These are phyloP conservation scores for Lachancea mirantina DNA, from an alignment of 805 yeast species.

Conservation along the genomic window DNA sequence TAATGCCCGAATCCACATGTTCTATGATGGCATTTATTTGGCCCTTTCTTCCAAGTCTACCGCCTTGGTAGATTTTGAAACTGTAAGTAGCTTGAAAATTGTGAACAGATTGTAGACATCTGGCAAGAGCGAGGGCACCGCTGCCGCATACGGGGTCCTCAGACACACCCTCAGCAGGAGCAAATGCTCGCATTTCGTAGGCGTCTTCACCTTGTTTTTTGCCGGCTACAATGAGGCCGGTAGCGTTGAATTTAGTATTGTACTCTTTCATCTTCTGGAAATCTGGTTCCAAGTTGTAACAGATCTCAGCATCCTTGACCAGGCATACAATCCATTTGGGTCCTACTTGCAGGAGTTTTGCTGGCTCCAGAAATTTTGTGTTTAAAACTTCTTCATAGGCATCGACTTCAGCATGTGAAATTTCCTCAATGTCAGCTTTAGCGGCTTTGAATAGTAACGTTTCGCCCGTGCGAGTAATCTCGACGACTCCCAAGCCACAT, in stretches of 20 bases:
- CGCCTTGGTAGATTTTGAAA: constrained; percentile 34
- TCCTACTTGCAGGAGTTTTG: constrained; percentile 36
- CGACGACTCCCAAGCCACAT: constrained; percentile 40
- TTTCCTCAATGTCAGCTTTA: constrained; percentile 11
- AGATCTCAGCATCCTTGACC: constrained; percentile 28
- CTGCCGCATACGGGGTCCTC: constrained; percentile 54
- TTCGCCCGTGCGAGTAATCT: constrained; percentile 23
- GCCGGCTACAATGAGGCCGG: constrained; percentile 39
- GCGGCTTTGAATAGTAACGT: constrained; percentile 29
- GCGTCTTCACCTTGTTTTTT: constrained; percentile 21
- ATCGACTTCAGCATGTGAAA: constrained; percentile 9
- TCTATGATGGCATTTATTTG: constrained; percentile 23
- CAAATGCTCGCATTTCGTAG: constrained; percentile 41
- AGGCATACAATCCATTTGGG: constrained; percentile 40
- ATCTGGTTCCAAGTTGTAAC: constrained; percentile 32
- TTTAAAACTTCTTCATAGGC: constrained; percentile 12
- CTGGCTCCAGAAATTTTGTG: constrained; percentile 13
- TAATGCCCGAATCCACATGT: constrained; percentile 9
- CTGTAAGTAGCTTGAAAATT: constrained; percentile 15
- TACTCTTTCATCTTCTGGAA: constrained; percentile 18
- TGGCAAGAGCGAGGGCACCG: constrained; percentile 35
- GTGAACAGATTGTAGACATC: constrained; percentile 23
- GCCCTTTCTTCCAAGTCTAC: constrained; percentile 36
- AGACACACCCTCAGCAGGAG: constrained; percentile 30
- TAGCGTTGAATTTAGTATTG: constrained; percentile 16